A percentile compares a stretch with the other conserved stretches of the same genome.
phyloP scores from a whole-genome alignment of 2,329 filamentous ascomycete species.

The Ceratocystiopsis brevicomis region DNA sequence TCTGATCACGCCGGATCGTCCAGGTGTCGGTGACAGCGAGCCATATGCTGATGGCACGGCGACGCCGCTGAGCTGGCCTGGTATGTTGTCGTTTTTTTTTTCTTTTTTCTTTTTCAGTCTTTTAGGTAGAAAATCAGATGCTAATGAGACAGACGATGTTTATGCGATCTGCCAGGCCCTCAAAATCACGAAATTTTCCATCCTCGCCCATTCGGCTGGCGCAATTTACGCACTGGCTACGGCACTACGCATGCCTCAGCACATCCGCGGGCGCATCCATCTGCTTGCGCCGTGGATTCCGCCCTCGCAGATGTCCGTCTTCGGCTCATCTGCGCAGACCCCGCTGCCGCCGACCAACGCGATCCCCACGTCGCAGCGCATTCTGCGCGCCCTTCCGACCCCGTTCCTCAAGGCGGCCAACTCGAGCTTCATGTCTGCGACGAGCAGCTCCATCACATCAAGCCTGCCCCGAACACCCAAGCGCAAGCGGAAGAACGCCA shows the following conservation, averaged over 20 bases:
- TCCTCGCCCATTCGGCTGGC: slow-evolving; percentile 87
- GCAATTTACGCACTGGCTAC: slow-evolving; percentile 97
- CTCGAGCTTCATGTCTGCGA: slow-evolving; percentile 84
- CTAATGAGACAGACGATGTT: slow-evolving; percentile 43
- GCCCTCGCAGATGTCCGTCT: slow-evolving; percentile 74
- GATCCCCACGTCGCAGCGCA: slow-evolving; percentile 78
- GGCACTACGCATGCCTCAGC: slow-evolving; percentile 84
- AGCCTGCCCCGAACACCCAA: slow-evolving; percentile 50
- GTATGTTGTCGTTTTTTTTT: slow-evolving; percentile 32
- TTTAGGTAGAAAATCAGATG: background rate
- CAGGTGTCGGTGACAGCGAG: slow-evolving; percentile 84
- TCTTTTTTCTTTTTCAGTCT: slow-evolving; percentile 4
- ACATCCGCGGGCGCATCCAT: slow-evolving; percentile 86
- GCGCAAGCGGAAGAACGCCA: slow-evolving; percentile 39
- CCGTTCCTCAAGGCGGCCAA: slow-evolving; percentile 88
- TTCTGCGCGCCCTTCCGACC: slow-evolving; percentile 75
- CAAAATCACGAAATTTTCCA: slow-evolving; percentile 88
- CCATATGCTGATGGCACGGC: slow-evolving; percentile 63
- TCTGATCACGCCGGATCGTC: slow-evolving; percentile 82
- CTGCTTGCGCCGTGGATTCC: slow-evolving; percentile 94
- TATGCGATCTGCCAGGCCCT: slow-evolving; percentile 82
- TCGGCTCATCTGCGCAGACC: slow-evolving; percentile 49
- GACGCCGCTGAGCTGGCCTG: slow-evolving; percentile 84
- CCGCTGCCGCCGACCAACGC: slow-evolving; percentile 58
- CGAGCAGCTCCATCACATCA: slow-evolving; percentile 67